Evolutionary conservation across 257 asterid genomes (phyloP), one percentile per base, ranked within the genome.

Genomic region (Solanum okadae): DNA sequence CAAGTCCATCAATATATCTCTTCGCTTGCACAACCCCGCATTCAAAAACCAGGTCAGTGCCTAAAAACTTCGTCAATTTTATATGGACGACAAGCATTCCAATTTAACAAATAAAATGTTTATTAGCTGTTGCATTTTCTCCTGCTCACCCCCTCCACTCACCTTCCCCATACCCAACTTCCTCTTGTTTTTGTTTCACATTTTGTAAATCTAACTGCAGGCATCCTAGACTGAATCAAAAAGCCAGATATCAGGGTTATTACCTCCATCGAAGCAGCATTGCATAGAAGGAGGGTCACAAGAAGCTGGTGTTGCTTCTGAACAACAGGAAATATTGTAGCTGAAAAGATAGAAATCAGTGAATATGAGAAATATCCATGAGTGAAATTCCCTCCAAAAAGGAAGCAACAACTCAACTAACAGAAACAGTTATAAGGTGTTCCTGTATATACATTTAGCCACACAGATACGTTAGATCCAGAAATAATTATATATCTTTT

Each of bases 251-350:
- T 87, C 84, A 73, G 87, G 68, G 65, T 44, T 38, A 68, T 89
- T 91, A 96, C 99, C 99, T 96, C 99, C 99, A 96, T 96, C 27
- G 99, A 23, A 89, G 93, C 98, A 90, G 99, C 98, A 88, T 96
- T 96, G 88, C 98, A 96, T 70, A 96, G 91, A 87, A 96, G 98
- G 92, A 96, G 91, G 20, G 99, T 96, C 89, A 96, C 99, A 70
- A 96, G 99, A 91, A 96, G 98, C 93, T 95, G 99, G 88, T 96
- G 99, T 91, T 96, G 99, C 93, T 96, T 96, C 95, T 95, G 94
- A 89, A 96, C 98, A 90, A 96, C 99, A 25, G 99, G 98, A 89
- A 96, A 90, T 89, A 96, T 96, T 16, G 91, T 88, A 92, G 98
- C 99, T 96, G 95, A 83, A 91, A 90, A 90, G 42, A 89, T 89